These are phyloP conservation scores for Phlegmacium glaucopus DNA, from an alignment of 768 basidiomycete genomes.

Conservation along the genomic window DNA sequence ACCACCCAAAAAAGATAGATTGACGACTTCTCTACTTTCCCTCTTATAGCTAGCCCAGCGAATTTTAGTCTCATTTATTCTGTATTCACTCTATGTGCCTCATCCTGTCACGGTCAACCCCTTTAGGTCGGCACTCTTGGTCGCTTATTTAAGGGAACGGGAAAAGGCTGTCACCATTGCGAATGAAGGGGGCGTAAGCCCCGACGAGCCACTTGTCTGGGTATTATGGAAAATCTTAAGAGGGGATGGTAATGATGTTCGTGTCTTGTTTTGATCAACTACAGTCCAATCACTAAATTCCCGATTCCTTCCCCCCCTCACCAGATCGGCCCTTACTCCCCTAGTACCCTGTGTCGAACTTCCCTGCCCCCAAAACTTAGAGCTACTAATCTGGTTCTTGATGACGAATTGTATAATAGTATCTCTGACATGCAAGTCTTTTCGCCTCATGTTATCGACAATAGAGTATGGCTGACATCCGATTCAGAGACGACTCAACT, in stretches of 20 bases:
- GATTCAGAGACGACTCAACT: conserved; percentile 41
- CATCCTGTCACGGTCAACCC: conserved; percentile 80
- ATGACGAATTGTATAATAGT: conserved; percentile 56
- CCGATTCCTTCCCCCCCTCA: conserved; percentile 3
- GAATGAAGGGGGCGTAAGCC: conserved; percentile 44
- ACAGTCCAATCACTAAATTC: neutral
- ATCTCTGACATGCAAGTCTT: conserved; percentile 44
- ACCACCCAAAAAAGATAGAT: conserved; percentile 7
- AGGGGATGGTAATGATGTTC: conserved; percentile 78
- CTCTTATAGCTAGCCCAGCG: conserved; percentile 58
- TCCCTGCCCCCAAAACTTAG: conserved; percentile 73
- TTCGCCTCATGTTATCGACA: conserved; percentile 3
- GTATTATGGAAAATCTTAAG: conserved; percentile 85
- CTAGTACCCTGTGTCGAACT: conserved; percentile 69
- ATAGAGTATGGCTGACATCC: neutral
- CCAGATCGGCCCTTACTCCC: conserved; percentile 84
- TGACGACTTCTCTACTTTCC: conserved; percentile 3
- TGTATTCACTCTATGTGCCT: conserved; percentile 77
- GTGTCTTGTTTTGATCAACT: conserved; percentile 20
- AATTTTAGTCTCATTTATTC: conserved; percentile 75
- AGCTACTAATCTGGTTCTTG: conserved; percentile 66
- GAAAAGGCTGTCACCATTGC: conserved; percentile 53
- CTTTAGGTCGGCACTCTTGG: conserved; percentile 70
- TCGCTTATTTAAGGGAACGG: conserved; percentile 66
- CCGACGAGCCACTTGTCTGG: conserved; percentile 80